phyloP scores from a whole-genome alignment of 805 yeast species.

The Zygosaccharomyces rouxii region DNA sequence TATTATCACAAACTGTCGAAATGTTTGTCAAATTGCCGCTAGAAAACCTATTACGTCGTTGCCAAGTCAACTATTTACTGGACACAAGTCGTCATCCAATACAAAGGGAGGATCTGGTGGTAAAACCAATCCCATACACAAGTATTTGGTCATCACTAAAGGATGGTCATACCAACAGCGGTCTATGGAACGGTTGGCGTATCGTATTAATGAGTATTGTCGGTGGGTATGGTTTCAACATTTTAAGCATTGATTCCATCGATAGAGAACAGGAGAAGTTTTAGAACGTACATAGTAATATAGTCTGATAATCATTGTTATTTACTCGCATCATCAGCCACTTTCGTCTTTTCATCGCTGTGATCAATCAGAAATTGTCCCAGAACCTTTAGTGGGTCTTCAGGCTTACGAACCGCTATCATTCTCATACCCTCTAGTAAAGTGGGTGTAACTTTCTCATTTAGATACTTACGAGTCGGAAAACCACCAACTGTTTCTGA shows the following conservation, averaged over 20 bases:
- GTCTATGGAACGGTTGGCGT: slow-evolving; percentile 86
- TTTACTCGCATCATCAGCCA: background rate
- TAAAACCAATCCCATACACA: slow-evolving; percentile 52
- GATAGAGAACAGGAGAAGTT: slow-evolving; percentile 41
- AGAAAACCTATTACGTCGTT: slow-evolving; percentile 79
- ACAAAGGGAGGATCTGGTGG: slow-evolving; percentile 51
- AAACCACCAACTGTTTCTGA: slow-evolving; percentile 66
- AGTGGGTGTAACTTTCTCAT: slow-evolving; percentile 57
- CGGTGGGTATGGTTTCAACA: slow-evolving; percentile 76
- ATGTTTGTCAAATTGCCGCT: slow-evolving; percentile 76
- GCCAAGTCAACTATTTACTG: slow-evolving; percentile 67
- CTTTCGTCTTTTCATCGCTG: slow-evolving; percentile 20
- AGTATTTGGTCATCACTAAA: slow-evolving; percentile 54
- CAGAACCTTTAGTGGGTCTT: slow-evolving; percentile 48
- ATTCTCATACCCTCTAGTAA: slow-evolving; percentile 59
- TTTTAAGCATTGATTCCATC: slow-evolving; percentile 48
- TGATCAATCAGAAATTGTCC: slow-evolving; percentile 51
- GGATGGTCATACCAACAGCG: slow-evolving; percentile 39
- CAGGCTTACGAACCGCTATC: slow-evolving; percentile 49
- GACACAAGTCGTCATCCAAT: slow-evolving; percentile 32
- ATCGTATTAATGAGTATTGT: slow-evolving; percentile 73
- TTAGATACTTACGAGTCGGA: slow-evolving; percentile 63
- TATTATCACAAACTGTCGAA: slow-evolving; percentile 61
- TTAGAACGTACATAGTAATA: slow-evolving; percentile 18
- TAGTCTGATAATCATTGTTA: background rate